These are phyloP conservation scores for Rhododendron ferrugineum DNA, from an alignment of 148 eudicot genomes.

Conservation along the genomic window DNA sequence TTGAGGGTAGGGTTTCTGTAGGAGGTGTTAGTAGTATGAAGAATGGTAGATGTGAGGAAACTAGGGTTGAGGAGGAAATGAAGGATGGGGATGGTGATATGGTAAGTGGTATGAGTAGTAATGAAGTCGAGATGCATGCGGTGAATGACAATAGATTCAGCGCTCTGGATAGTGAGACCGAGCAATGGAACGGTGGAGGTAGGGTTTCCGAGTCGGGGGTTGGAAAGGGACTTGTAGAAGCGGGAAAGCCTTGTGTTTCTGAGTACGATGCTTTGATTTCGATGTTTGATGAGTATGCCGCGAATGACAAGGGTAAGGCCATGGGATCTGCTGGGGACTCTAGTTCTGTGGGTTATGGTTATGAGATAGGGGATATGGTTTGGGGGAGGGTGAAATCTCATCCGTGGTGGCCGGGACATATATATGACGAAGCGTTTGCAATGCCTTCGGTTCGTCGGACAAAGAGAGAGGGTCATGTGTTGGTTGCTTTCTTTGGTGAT, in stretches of 20 bases:
- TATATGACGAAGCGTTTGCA: constrained; percentile 67
- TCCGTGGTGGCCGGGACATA: constrained; percentile 98
- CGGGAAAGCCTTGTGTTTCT: constrained; percentile 1
- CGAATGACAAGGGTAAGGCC: constrained; percentile 16
- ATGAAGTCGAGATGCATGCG: background rate
- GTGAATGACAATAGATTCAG: background rate
- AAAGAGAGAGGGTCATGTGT: constrained; percentile 62
- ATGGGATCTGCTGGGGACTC: constrained; percentile 8
- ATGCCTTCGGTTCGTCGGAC: constrained; percentile 53
- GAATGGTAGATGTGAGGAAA: background rate
- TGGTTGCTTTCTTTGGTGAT: constrained; percentile 96
- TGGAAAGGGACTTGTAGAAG: constrained; percentile 1
- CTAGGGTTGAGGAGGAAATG: constrained; percentile 11
- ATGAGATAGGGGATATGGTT: constrained; percentile 83
- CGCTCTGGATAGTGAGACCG: background rate
- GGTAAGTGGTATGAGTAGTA: background rate
- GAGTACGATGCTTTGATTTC: constrained; percentile 22
- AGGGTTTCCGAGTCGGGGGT: background rate
- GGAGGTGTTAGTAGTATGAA: constrained; percentile 9
- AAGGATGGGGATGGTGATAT: background rate
- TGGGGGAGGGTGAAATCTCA: constrained; percentile 99
- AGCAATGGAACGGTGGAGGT: constrained; percentile 1
- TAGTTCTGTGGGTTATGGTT: constrained; percentile 32
- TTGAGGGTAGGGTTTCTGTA: constrained; percentile 19
- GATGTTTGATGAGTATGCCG: constrained; percentile 25